These are phyloP conservation scores for Macrolepiota fuliginosa DNA, from an alignment of 768 basidiomycete species.

Conservation along the genomic window DNA sequence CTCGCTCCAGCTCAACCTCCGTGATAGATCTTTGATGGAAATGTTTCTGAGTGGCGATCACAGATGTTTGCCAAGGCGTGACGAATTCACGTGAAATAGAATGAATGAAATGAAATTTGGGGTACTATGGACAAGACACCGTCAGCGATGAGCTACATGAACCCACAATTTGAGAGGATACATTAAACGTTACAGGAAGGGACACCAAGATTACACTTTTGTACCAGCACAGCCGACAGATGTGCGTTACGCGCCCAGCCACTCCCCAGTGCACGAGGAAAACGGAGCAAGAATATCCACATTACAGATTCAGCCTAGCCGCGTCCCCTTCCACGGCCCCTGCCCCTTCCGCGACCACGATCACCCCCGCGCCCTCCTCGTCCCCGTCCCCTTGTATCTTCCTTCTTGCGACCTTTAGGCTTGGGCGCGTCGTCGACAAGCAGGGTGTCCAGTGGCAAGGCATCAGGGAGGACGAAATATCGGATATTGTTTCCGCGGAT, in stretches of 20 bases:
- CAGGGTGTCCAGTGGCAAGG: conserved; percentile 92
- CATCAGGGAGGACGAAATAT: conserved; percentile 97
- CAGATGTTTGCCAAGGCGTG: background rate
- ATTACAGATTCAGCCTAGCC: conserved; percentile 17
- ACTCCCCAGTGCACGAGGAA: background rate
- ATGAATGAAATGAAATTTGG: background rate
- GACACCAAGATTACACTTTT: conserved; percentile 7
- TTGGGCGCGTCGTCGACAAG: conserved; percentile 98
- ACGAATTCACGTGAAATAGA: background rate
- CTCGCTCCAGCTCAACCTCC: no score
- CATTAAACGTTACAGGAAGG: conserved; percentile 3
- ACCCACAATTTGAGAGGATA: background rate
- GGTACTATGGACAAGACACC: background rate
- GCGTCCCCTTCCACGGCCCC: conserved; percentile 32
- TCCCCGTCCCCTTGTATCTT: conserved; percentile 69
- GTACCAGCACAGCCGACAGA: background rate
- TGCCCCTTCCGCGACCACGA: conserved; percentile 47
- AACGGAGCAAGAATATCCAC: background rate
- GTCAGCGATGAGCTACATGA: background rate
- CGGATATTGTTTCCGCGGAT: conserved; percentile 97
- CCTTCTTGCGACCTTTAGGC: conserved; percentile 91
- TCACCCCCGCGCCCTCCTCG: conserved; percentile 50
- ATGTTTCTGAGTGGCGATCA: background rate
- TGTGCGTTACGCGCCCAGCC: background rate
- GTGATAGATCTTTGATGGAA: conserved; percentile 1